Conservation (phyloP, 2,329 filamentous ascomycete species). For the Paecilomyces sp. region DNA sequence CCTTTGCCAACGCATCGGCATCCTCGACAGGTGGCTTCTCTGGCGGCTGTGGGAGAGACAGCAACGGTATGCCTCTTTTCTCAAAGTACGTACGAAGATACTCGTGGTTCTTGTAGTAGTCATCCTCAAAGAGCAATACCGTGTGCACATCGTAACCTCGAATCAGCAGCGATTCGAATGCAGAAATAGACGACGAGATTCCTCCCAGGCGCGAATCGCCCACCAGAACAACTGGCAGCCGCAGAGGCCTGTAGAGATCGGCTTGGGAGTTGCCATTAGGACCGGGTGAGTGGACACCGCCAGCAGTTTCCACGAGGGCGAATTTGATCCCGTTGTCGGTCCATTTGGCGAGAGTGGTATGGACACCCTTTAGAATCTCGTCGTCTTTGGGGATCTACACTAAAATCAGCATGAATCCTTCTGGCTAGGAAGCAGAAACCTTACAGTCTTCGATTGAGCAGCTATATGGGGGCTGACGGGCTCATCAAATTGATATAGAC, state of each 20-base stretch:
- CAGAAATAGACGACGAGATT: conserved; percentile 72
- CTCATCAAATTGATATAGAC: conserved; percentile 64
- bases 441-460: conserved; percentile 42
- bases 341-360: conserved; percentile 33
- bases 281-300: conserved; percentile 71
- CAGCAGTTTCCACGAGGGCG: conserved; percentile 72
- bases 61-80: conserved; percentile 50
- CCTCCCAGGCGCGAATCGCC: conserved; percentile 71
- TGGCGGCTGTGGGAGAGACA: conserved; percentile 55
- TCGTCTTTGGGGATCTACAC: conserved; percentile 43
- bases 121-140: conserved; percentile 62
- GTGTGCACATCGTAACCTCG: conserved; percentile 70
- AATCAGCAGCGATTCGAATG: conserved; percentile 70
- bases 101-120: conserved; percentile 58
- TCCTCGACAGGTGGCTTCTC: conserved; percentile 21
- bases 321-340: conserved; percentile 41
- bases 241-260: conserved; percentile 66
- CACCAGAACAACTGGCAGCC: conserved; percentile 66
- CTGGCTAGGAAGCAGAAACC: conserved; percentile 3
- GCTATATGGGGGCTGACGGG: conserved; percentile 74
- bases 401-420: background rate
- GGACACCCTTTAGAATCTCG: conserved; percentile 44
- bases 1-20: conserved; percentile 33
- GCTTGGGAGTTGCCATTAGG: conserved; percentile 71
- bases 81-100: conserved; percentile 64